Percentiles rank a stretch among this genome's conserved stretches.
Conservation (phyloP, 371 early-diverging fungal species). For the Mucor saturninus region DNA sequence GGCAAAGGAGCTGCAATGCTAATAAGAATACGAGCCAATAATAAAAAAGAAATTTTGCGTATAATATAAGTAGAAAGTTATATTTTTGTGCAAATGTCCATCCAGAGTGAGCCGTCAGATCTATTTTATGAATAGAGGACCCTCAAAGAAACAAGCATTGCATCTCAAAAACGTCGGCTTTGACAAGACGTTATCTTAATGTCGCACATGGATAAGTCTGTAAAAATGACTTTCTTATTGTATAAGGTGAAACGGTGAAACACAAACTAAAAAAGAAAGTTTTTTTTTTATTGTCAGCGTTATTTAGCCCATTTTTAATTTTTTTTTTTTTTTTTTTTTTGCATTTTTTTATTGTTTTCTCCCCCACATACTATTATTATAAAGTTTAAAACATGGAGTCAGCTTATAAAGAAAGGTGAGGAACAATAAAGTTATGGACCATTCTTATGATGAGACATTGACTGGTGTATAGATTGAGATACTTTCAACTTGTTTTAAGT, state of each 20-base stretch:
- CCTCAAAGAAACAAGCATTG: too few species aligned
- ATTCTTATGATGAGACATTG: too few species aligned
- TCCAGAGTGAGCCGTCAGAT: too few species aligned
- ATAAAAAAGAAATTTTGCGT: neutral
- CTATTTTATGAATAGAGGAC: too few species aligned
- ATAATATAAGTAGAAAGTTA: neutral
- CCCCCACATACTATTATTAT: neutral
- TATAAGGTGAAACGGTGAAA: neutral
- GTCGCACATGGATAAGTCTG: too few species aligned
- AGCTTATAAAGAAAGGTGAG: conserved; percentile 49
- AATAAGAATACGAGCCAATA: neutral
- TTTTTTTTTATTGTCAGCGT: neutral
- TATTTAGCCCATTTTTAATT: neutral
- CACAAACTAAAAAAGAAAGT: neutral
- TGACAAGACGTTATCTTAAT: too few species aligned
- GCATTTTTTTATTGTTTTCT: neutral
- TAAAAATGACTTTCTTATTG: too few species aligned
- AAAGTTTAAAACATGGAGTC: conserved; percentile 34
- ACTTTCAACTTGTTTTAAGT: conserved; percentile 43
- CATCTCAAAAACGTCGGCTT: too few species aligned
- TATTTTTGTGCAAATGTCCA: too few species aligned
- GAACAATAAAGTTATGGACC: neutral
- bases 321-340: neutral
- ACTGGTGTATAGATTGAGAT: conserved; percentile 36
- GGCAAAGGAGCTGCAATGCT: too few species aligned